phyloP scores from a whole-genome alignment of 2,329 filamentous ascomycete species.

The Corniculantispora saksenae region DNA sequence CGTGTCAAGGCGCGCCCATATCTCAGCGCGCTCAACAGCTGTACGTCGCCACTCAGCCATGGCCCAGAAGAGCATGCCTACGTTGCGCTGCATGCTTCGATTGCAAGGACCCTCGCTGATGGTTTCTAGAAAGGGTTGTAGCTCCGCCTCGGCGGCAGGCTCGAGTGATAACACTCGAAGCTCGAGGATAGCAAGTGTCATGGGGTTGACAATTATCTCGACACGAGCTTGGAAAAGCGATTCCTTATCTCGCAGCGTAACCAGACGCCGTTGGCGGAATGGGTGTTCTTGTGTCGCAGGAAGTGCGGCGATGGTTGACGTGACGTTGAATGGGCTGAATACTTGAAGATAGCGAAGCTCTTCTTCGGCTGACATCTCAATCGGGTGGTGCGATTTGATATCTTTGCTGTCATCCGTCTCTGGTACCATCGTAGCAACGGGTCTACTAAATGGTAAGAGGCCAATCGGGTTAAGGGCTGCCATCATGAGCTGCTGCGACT shows the following conservation, averaged over 20 bases:
- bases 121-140: conserved; percentile 53
- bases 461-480: conserved; percentile 52
- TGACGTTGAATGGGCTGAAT: conserved; percentile 68
- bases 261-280: conserved; percentile 55
- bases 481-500: conserved; percentile 46
- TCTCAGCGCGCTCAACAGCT: conserved; percentile 59
- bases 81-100: conserved; percentile 55
- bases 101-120: conserved; percentile 39
- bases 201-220: conserved; percentile 59
- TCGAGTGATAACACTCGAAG: conserved; percentile 59
- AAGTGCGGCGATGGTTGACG: conserved; percentile 52
- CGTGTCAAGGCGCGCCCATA: conserved; percentile 59
- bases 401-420: conserved; percentile 37
- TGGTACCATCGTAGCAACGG: conserved; percentile 28
- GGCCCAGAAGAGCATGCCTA: conserved; percentile 64
- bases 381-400: conserved; percentile 63
- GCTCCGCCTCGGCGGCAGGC: conserved; percentile 57
- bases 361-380: conserved; percentile 62
- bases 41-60: conserved; percentile 69
- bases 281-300: conserved; percentile 37
- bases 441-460: conserved; percentile 52
- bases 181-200: conserved; percentile 49
- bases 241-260: conserved; percentile 48
- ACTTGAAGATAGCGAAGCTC: conserved; percentile 69
- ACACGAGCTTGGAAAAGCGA: conserved; percentile 61